These are phyloP conservation scores for Chaetomiaceae sp. DNA, from an alignment of 2,329 filamentous ascomycete genomes.

Conservation along the genomic window DNA sequence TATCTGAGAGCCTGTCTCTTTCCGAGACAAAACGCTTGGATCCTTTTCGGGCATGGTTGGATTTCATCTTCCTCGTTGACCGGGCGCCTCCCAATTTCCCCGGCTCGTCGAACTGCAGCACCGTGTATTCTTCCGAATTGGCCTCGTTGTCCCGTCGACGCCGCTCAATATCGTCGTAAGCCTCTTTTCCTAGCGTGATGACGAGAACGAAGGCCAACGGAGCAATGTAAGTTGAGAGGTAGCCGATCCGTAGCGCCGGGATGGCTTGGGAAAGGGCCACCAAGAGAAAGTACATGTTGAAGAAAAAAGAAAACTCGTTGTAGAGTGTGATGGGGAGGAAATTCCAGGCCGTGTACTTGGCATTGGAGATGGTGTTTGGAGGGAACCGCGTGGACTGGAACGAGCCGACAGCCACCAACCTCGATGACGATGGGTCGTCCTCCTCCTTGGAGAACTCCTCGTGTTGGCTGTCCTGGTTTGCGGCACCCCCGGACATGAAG, in stretches of 20 bases:
- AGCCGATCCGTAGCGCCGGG: slow-evolving; percentile 83
- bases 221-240: slow-evolving; percentile 89
- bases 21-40: slow-evolving; percentile 35
- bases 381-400: slow-evolving; percentile 73
- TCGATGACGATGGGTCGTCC: slow-evolving; percentile 64
- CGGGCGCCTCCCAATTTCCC: slow-evolving; percentile 33
- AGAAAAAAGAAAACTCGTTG: slow-evolving; percentile 99
- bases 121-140: slow-evolving; percentile 83
- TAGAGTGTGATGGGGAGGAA: slow-evolving; percentile 93
- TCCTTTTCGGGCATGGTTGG: slow-evolving; percentile 37
- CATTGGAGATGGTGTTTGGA: slow-evolving; percentile 88
- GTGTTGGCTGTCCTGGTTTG: slow-evolving; percentile 37
- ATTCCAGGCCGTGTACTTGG: slow-evolving; percentile 93
- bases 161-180: slow-evolving; percentile 84
- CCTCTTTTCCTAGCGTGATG: slow-evolving; percentile 94
- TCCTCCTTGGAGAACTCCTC: slow-evolving; percentile 50
- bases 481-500: slow-evolving; percentile 52
- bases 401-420: slow-evolving; percentile 72
- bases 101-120: slow-evolving; percentile 66
- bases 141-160: slow-evolving; percentile 86
- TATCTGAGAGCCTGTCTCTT: slow-evolving; percentile 54
- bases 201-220: slow-evolving; percentile 86
- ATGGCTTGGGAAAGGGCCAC: slow-evolving; percentile 93
- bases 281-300: slow-evolving; percentile 98
- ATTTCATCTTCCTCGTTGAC: slow-evolving; percentile 45